Evolutionary conservation across 2,329 filamentous ascomycete genomes (phyloP).

Genomic region (Berkeleyomyces basicola): DNA sequence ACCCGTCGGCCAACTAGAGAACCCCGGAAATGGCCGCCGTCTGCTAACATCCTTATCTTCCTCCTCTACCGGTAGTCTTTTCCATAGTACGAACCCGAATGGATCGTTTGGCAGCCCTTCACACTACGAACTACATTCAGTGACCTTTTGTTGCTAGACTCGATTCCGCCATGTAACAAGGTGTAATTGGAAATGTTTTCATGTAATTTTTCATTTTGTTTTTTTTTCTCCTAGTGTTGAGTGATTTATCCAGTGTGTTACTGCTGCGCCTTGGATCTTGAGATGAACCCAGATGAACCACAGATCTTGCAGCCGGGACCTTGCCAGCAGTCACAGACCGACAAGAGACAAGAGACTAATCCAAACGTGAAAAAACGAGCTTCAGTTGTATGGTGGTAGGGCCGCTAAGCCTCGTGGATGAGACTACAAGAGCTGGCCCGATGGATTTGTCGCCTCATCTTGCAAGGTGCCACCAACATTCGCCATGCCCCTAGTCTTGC

Average conservation of each 20-base stretch:
- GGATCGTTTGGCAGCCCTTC: no score
- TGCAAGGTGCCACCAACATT: no score
- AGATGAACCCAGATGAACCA: slow-evolving; percentile 1
- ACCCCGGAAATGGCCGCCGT: neutral
- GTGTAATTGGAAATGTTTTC: neutral
- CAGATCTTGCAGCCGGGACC: neutral
- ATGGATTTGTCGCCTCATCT: neutral
- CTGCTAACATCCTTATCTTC: neutral
- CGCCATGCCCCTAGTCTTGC: no score
- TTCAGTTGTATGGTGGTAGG: neutral
- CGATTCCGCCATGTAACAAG: neutral
- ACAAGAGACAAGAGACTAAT: neutral
- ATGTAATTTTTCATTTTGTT: neutral
- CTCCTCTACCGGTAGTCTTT: neutral
- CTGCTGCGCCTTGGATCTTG: neutral
- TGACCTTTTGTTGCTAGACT: neutral
- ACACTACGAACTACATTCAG: no score
- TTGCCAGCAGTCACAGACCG: no score
- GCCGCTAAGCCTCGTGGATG: neutral
- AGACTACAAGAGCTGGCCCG: neutral
- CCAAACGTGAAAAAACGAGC: neutral
- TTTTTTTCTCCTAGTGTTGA: neutral
- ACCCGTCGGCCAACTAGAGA: neutral
- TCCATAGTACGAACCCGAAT: neutral
- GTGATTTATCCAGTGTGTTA: neutral